Evolutionary conservation across 257 asterid species (phyloP), one percentile per base, ranked within the genome.

Genomic region (Salvia rosmarinus): DNA sequence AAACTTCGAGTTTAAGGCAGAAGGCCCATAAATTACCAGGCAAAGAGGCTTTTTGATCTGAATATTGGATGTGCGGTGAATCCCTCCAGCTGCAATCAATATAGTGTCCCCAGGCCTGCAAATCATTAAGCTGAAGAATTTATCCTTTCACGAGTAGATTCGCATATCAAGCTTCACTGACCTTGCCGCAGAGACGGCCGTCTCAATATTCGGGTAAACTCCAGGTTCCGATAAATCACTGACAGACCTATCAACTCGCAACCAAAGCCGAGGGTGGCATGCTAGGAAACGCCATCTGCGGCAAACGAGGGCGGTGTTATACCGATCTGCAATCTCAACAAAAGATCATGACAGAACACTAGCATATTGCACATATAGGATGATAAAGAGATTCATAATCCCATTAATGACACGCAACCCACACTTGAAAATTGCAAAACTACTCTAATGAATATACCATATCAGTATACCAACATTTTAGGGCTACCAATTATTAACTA

Each of bases 251-350:
- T 91, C 99, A 42, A 94, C 98, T 13, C 99, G 92, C 71, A 94
- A 80, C 99, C 98, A 94, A 73, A 89, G 95, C 63, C 78, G 91
- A 71, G 99, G 99, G 70, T 94, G 96, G 80, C 96, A 94, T 20
- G 99, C 99, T 79, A 94, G 84, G 88, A 94, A 91, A 59, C 76
- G 86, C 99, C 99, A 94, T 94, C 98, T 91, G 96, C 87, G 91
- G 98, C 99, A 91, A 88, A 94, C 96, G 90, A 91, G 96, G 88
- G 99, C 99, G 77, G 99, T 84, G 90, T 91, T 91, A 89, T 91
- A 85, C 89, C 98, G 90, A 91, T 94, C 99, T 94, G 99, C 97
- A 88, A 86, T 82, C 90, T 86, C 97, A 86, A 79, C 78, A 84
- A 58, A 84, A 86, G 59, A 63, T 77, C 67, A 75, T 90, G 85